Percentiles rank a stretch among this genome's conserved stretches.
Conservation (phyloP, 306 rosid genomes). For the Arachis hypogaea region DNA sequence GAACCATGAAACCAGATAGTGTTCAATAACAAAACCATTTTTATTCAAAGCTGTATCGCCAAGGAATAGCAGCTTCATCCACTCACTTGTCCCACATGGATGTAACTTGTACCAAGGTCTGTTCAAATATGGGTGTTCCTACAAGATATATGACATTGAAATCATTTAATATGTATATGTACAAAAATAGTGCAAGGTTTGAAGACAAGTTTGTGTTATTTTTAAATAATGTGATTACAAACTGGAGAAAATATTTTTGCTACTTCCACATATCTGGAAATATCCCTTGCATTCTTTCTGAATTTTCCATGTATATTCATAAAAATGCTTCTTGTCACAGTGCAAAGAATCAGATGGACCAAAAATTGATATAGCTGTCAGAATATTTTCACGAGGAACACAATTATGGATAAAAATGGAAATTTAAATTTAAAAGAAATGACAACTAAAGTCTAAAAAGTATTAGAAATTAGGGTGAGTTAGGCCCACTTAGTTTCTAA, state of each 20-base stretch:
- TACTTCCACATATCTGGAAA: not conserved
- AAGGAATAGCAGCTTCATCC: slow-evolving; percentile 80
- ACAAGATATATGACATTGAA: slow-evolving; percentile 28
- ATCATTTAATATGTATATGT: slow-evolving; percentile 12
- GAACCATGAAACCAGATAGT: slow-evolving; percentile 75
- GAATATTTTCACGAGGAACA: not conserved
- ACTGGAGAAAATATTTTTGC: not conserved
- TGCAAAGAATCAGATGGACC: not conserved
- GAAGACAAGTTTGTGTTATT: not conserved
- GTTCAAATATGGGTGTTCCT: slow-evolving; percentile 89
- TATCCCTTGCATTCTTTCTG: not conserved
- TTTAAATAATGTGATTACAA: not conserved
- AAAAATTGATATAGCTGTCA: not conserved
- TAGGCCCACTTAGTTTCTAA: no score
- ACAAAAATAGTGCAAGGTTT: not conserved
- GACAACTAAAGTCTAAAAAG: no score
- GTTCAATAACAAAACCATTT: slow-evolving; percentile 46
- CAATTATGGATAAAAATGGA: not conserved
- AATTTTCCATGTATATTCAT: not conserved
- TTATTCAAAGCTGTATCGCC: slow-evolving; percentile 43
- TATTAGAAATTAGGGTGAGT: no score
- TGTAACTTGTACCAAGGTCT: slow-evolving; percentile 92
- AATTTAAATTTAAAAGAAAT: not conserved
- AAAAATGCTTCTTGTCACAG: not conserved
- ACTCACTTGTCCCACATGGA: slow-evolving; percentile 88